Evolutionary conservation across 306 rosid genomes (phyloP).

Genomic region (Vigna radiata): DNA sequence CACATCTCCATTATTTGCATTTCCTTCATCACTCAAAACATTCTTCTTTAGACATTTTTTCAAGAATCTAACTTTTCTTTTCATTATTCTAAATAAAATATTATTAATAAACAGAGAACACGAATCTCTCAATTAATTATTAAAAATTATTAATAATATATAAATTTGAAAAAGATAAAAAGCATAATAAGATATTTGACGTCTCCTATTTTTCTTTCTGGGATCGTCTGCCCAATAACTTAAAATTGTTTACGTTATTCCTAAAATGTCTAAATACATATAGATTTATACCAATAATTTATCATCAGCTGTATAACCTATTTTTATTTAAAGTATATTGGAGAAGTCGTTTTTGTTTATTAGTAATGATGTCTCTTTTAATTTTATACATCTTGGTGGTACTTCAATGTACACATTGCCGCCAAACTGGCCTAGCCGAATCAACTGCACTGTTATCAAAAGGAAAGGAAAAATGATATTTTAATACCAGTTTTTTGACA

Average conservation of each 20-base stretch:
- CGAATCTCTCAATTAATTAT: not conserved
- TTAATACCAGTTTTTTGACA: no score
- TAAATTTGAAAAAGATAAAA: no score
- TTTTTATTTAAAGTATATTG: no score
- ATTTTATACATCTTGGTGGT: not conserved
- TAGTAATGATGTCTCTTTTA: not conserved
- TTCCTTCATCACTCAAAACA: conserved; percentile 28
- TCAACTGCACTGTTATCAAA: conserved; percentile 45
- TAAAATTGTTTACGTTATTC: no score
- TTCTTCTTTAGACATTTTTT: conserved; percentile 9
- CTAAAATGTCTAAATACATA: no score
- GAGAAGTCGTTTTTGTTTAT: no score
- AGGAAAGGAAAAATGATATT: no score
- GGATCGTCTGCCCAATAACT: no score
- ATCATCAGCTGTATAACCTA: no score
- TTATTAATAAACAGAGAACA: not conserved
- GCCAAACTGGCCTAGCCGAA: conserved; percentile 38
- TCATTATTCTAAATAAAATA: no score
- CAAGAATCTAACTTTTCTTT: not conserved
- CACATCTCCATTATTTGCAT: conserved; percentile 20
- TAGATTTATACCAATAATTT: no score
- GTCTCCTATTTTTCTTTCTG: not conserved
- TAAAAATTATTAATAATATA: not conserved
- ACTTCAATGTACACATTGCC: conserved; percentile 1
- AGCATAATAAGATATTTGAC: not conserved